Conservation (phyloP, 345 rosid genomes). For the Durio zibethinus region DNA sequence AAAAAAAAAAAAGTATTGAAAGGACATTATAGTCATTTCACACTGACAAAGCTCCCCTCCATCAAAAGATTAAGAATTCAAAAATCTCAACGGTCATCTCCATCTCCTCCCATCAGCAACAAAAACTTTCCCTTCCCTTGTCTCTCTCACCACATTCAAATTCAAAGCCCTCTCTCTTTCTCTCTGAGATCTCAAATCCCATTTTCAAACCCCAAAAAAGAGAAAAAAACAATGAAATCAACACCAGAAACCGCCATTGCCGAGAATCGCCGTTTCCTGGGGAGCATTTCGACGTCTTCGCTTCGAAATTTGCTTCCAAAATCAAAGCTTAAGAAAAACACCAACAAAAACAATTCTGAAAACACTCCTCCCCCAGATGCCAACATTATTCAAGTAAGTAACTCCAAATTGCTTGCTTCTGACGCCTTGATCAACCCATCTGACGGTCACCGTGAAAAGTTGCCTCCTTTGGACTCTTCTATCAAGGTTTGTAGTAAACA, state of each 20-base stretch:
- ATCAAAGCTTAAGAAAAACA: constrained; percentile 3
- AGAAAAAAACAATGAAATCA: constrained; percentile 25
- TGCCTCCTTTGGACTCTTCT: constrained; percentile 23
- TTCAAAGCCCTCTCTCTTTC: constrained; percentile 8
- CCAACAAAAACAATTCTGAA: constrained; percentile 42
- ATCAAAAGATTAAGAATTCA: background rate
- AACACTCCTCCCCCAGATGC: constrained; percentile 69
- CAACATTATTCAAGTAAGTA: constrained; percentile 37
- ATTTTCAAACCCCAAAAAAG: constrained; percentile 1
- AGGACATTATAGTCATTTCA: background rate
- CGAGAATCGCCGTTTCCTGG: constrained; percentile 32
- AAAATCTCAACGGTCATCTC: constrained; percentile 46
- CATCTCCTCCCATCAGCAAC: constrained; percentile 16
- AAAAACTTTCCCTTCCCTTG: constrained; percentile 16
- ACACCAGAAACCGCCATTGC: constrained; percentile 21
- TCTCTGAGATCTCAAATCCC: constrained; percentile 21
- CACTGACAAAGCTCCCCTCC: background rate
- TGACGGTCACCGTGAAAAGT: background rate
- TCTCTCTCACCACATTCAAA: constrained; percentile 8
- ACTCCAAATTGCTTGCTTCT: constrained; percentile 29
- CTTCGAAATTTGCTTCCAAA: constrained; percentile 62
- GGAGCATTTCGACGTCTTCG: constrained; percentile 52
- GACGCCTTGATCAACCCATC: constrained; percentile 18
- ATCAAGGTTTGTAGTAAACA: constrained; percentile 19
- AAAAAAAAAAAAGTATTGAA: background rate